These are phyloP conservation scores for Venturia pyrina DNA, from an alignment of 2,329 filamentous ascomycete species.

Conservation along the genomic window DNA sequence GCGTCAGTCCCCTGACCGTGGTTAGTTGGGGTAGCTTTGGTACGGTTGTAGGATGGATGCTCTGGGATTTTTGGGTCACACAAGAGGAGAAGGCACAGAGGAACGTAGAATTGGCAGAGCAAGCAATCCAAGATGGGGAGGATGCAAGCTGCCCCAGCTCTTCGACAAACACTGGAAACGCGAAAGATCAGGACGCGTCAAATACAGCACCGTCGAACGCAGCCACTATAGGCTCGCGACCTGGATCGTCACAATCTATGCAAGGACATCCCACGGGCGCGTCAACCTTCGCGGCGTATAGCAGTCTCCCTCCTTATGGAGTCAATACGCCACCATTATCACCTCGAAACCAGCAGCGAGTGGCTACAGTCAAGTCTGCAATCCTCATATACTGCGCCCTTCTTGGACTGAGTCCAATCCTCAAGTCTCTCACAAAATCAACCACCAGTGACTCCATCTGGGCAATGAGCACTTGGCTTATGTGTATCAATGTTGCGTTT, in stretches of 20 bases:
- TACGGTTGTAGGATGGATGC: constrained; percentile 76
- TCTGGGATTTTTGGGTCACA: constrained; percentile 88
- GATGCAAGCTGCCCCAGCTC: constrained; percentile 15
- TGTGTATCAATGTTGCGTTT: constrained; percentile 93
- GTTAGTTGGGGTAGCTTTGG: constrained; percentile 75
- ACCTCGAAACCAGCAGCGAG: constrained; percentile 48
- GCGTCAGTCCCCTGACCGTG: constrained; percentile 81
- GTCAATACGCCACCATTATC: constrained; percentile 34
- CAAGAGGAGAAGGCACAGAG: constrained; percentile 48
- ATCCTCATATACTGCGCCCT: constrained; percentile 87
- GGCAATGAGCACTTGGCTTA: constrained; percentile 88
- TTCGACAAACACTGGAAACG: background rate
- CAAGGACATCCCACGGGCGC: constrained; percentile 17
- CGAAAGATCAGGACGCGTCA: constrained; percentile 13
- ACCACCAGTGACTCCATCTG: constrained; percentile 93
- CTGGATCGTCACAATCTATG: constrained; percentile 9
- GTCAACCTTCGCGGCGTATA: constrained; percentile 35
- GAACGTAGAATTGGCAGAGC: background rate
- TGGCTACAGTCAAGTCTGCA: constrained; percentile 85
- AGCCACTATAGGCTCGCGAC: constrained; percentile 24
- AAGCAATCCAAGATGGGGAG: constrained; percentile 22
- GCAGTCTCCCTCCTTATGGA: constrained; percentile 25
- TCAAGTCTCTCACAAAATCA: constrained; percentile 90
- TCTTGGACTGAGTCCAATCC: constrained; percentile 83
- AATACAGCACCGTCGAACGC: constrained; percentile 20